These are phyloP conservation scores for Trametes cingulata DNA, from an alignment of 768 basidiomycete species.

Conservation along the genomic window DNA sequence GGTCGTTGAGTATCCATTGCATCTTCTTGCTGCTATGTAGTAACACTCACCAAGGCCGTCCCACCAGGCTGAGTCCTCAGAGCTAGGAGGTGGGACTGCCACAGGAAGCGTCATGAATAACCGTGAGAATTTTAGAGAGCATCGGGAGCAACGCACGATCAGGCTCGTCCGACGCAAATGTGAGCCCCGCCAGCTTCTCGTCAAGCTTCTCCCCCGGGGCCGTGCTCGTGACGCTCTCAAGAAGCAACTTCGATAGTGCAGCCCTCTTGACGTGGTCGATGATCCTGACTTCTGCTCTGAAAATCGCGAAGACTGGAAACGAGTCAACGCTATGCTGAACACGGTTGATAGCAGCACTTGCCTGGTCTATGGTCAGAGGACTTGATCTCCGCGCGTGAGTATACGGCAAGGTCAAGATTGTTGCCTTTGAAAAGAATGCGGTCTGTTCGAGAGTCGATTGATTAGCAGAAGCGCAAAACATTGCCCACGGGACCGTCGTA, in stretches of 20 bases:
- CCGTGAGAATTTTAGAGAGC: too few relatives aligned
- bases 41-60: conserved; percentile 56
- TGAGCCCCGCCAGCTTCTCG: conserved; percentile 65
- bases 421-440: conserved; percentile 86
- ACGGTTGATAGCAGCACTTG: conserved; percentile 29
- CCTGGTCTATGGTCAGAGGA: conserved; percentile 98
- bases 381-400: conserved; percentile 80
- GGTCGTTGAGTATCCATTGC: background rate
- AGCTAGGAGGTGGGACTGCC: conserved; percentile 83
- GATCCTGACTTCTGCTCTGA: conserved; percentile 73
- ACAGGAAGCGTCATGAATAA: conserved; percentile 2
- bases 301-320: conserved; percentile 75
- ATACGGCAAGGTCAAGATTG: conserved; percentile 70
- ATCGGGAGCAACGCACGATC: conserved; percentile 42
- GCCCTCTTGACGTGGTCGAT: conserved; percentile 78
- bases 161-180: conserved; percentile 43
- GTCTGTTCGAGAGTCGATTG: conserved; percentile 49
- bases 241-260: conserved; percentile 64
- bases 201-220: conserved; percentile 68
- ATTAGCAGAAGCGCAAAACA: background rate
- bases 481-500: conserved; percentile 33
- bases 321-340: background rate
- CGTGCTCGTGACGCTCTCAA: conserved; percentile 63
- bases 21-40: too few relatives aligned
- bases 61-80: conserved; percentile 82